phyloP scores from a whole-genome alignment of 305 asterid genomes.

The Withania somnifera region DNA sequence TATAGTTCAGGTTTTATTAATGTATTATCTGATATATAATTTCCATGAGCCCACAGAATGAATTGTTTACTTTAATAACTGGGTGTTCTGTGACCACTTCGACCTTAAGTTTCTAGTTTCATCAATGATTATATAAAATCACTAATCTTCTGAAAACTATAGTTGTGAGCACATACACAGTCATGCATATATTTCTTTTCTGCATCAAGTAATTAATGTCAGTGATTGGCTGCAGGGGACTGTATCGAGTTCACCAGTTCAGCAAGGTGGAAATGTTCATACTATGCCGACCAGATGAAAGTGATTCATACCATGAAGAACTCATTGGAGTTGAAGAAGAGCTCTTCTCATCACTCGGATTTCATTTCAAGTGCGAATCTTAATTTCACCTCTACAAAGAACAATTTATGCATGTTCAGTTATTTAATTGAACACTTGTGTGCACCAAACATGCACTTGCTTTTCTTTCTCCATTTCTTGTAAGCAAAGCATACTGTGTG shows the following conservation, averaged over 20 bases:
- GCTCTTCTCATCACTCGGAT: constrained; percentile 76
- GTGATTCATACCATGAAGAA: constrained; percentile 61
- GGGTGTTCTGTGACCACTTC: not conserved
- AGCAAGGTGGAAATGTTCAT: constrained; percentile 99
- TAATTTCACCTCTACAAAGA: not conserved
- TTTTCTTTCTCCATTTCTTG: not conserved
- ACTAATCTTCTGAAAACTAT: not conserved
- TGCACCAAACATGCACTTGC: not conserved
- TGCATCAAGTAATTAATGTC: constrained; percentile 8
- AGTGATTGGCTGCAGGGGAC: constrained; percentile 53
- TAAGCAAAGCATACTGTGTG: not conserved
- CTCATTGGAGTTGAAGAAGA: constrained; percentile 71
- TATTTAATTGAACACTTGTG: not conserved
- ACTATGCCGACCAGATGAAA: constrained; percentile 80
- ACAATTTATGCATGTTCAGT: not conserved
- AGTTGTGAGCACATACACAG: not conserved
- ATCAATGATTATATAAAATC: not conserved
- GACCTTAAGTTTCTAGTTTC: not conserved
- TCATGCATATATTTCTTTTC: not conserved
- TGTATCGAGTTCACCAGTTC: constrained; percentile 93
- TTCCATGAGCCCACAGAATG: not conserved
- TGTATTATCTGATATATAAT: not conserved
- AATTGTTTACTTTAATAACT: not conserved
- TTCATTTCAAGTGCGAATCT: constrained; percentile 66
- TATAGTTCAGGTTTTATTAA: not conserved